Evolutionary conservation across 139 green algal species (phyloP), one percentile per base, ranked within the genome.

Genomic region (Microglena sp.): DNA sequence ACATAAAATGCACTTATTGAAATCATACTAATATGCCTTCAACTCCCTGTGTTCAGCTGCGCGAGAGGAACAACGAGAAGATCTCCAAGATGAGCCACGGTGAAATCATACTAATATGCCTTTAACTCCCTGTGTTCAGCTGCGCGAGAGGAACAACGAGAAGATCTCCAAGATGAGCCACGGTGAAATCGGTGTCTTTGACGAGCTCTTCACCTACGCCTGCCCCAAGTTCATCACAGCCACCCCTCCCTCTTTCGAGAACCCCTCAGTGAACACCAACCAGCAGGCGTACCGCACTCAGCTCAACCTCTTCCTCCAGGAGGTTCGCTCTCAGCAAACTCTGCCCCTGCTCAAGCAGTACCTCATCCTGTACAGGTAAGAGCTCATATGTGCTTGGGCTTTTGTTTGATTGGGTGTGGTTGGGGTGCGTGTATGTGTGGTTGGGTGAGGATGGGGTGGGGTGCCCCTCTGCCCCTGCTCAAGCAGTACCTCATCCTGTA

Each of bases 191-290:
- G 68, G 58, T 5, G 50, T 86, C 2, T 96, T 85, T 62, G 91
- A 98, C 70, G 92, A 95, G 69, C 81, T 96, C 4, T 98, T 99
- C 75, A 82, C 79, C 3, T 95, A 95, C 68, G 86, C 82, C 22
- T 99, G 92, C 78, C 94, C 94, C 70, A 98, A 97, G 79, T 98
- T 99, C 78, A 83, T 97, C 62, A 90, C 83, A 1, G 53, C 83
- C 1, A 40, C 55, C 8, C 75, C 82, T 31, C 92, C 87, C 8
- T 75, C 82, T 29, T 90, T 80, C 55, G 79, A 85, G 68, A 84
- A 84, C 60, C 71, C 76, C 22, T 64, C 62, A 28, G 66, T 68
- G 56, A 92, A 96, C 80, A 90, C 82, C 65, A 92, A 92, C 72
- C 76, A 92, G 81, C 72, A 74, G 58, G 89, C 92, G 1, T 98